phyloP scores from a whole-genome alignment of 1,284 basidiomycete species.

The Stygiomarasmius scandens region DNA sequence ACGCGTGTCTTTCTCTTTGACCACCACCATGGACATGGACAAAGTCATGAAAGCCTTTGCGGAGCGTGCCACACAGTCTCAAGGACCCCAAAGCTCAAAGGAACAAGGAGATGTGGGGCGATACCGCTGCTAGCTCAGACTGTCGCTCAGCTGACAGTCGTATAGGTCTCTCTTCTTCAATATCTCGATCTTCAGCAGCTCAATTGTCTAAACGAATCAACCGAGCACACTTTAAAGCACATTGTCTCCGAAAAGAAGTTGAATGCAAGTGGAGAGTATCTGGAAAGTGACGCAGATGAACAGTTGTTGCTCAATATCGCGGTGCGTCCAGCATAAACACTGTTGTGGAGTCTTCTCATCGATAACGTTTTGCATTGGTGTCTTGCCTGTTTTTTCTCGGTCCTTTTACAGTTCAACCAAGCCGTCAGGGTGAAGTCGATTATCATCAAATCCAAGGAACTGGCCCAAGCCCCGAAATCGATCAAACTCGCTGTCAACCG shows the following conservation, averaged over 20 bases:
- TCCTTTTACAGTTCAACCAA: conserved; percentile 71
- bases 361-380: neutral
- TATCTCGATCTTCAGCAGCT: conserved; percentile 63
- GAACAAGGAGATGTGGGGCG: conserved; percentile 17
- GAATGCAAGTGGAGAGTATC: conserved; percentile 52
- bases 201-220: conserved; percentile 78
- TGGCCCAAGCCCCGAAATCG: conserved; percentile 60
- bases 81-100: neutral
- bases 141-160: neutral
- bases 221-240: conserved; percentile 59
- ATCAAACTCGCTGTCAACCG: conserved; percentile 75
- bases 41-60: conserved; percentile 1
- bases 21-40: conserved; percentile 4
- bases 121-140: too few relatives aligned
- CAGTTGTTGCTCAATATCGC: conserved; percentile 73
- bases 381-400: neutral
- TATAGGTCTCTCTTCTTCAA: conserved; percentile 60
- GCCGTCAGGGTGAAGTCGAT: conserved; percentile 76
- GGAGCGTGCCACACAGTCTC: neutral
- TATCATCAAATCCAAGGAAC: conserved; percentile 56
- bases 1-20: neutral
- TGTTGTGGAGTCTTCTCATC: neutral
- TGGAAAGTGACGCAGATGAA: conserved; percentile 82
- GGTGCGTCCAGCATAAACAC: conserved; percentile 43
- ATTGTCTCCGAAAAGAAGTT: conserved; percentile 54